Conservation (phyloP, 2,329 filamentous ascomycete species). For the Epichloe aotearoae region DNA sequence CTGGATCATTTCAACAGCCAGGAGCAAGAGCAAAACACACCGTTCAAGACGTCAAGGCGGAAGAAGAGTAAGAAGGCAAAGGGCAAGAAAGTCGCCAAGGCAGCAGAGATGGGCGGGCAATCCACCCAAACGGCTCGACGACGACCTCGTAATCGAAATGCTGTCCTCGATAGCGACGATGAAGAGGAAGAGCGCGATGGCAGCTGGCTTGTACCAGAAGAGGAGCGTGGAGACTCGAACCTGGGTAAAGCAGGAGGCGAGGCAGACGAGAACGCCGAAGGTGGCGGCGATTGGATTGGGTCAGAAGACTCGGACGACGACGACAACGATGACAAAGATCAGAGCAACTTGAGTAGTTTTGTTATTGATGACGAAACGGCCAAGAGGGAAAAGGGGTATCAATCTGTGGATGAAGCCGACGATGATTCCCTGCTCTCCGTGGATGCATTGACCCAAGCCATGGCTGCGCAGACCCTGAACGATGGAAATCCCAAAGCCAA, state of each 20-base stretch:
- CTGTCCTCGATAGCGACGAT: slow-evolving; percentile 54
- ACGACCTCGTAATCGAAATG: slow-evolving; percentile 35
- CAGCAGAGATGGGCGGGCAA: slow-evolving; percentile 11
- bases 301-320: slow-evolving; percentile 53
- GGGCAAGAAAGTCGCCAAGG: slow-evolving; percentile 15
- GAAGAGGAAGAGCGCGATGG: slow-evolving; percentile 58
- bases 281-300: slow-evolving; percentile 66
- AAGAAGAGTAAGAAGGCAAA: slow-evolving; percentile 17
- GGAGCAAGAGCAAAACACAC: slow-evolving; percentile 26
- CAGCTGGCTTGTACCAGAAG: slow-evolving; percentile 66
- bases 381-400: slow-evolving; percentile 19
- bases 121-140: slow-evolving; percentile 11
- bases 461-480: slow-evolving; percentile 23
- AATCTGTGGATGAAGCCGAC: slow-evolving; percentile 12
- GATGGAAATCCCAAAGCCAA: slow-evolving; percentile 10
- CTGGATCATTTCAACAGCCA: slow-evolving; percentile 47
- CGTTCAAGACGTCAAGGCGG: slow-evolving; percentile 23
- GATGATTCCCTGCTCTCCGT: slow-evolving; percentile 23
- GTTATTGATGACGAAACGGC: slow-evolving; percentile 36
- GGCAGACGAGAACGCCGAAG: slow-evolving; percentile 81
- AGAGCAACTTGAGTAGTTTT: slow-evolving; percentile 42
- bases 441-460: slow-evolving; percentile 22
- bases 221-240: slow-evolving; percentile 44
- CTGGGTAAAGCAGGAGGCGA: slow-evolving; percentile 69
- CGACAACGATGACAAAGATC: slow-evolving; percentile 25